Conservation (phyloP, 352 stramenopile genomes). For the Pythium volutum region DNA sequence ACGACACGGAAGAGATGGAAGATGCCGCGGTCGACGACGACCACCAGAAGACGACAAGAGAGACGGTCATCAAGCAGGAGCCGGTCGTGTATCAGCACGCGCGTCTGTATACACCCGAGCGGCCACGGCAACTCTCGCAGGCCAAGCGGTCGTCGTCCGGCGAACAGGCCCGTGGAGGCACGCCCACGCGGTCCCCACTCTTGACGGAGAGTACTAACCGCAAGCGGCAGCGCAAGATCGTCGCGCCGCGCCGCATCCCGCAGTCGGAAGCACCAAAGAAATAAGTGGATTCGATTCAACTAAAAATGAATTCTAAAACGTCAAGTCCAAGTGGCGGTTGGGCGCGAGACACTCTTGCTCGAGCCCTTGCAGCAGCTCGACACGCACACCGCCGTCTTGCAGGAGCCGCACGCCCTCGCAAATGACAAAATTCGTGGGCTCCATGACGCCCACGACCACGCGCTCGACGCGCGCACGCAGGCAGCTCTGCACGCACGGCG, state of each 20-base stretch:
- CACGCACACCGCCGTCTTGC: constrained; percentile 56
- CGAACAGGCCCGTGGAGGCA: background rate
- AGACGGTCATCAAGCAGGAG: constrained; percentile 20
- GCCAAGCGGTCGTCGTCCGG: constrained; percentile 4
- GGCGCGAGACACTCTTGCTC: constrained; percentile 73
- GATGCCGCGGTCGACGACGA: constrained; percentile 16
- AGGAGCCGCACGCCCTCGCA: constrained; percentile 81
- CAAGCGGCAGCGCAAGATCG: constrained; percentile 57
- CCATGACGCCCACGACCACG: constrained; percentile 83
- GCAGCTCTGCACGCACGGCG: constrained; percentile 77
- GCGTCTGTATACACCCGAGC: constrained; percentile 21
- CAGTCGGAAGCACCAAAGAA: constrained; percentile 16
- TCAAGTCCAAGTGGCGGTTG: constrained; percentile 67
- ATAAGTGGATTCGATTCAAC: background rate
- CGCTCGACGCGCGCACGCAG: constrained; percentile 58
- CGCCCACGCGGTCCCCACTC: constrained; percentile 12
- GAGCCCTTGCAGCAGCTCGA: constrained; percentile 67
- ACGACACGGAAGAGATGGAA: constrained; percentile 25
- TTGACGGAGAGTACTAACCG: constrained; percentile 27
- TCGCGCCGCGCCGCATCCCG: constrained; percentile 45
- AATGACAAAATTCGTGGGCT: constrained; percentile 86
- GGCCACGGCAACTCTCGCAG: constrained; percentile 1
- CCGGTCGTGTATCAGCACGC: constrained; percentile 4
- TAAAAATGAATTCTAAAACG: constrained; percentile 28
- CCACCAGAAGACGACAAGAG: background rate